Percentiles rank a stretch among this genome's conserved stretches.
Evolutionary conservation across 805 yeast species (phyloP).

Genomic region (Grigorovia jiainica): DNA sequence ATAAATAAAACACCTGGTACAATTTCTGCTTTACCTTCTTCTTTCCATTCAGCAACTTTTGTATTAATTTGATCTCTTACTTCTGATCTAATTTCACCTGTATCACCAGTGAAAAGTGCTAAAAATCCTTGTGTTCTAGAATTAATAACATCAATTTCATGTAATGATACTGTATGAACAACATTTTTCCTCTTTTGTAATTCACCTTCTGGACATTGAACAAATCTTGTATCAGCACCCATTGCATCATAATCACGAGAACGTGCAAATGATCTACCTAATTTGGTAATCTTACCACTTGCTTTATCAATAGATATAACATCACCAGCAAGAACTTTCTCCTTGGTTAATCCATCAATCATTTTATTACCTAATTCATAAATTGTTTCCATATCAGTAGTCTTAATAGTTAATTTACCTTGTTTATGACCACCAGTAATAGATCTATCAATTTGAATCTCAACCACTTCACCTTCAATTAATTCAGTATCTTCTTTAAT

Average conservation of each 20-base stretch:
- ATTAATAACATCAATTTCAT: conserved; percentile 95
- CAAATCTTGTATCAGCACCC: conserved; percentile 97
- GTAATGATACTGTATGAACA: conserved; percentile 95
- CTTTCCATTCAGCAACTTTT: conserved; percentile 96
- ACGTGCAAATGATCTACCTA: conserved; percentile 92
- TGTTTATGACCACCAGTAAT: conserved; percentile 97
- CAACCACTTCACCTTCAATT: conserved; percentile 98
- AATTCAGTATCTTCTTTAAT: conserved; percentile 96
- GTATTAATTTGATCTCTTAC: conserved; percentile 94
- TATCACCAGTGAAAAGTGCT: conserved; percentile 91
- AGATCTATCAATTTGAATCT: conserved; percentile 86
- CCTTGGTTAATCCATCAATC: conserved; percentile 90
- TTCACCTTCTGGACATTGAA: conserved; percentile 98
- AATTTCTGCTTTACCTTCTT: conserved; percentile 97
- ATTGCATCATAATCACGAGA: conserved; percentile 97
- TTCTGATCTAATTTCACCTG: conserved; percentile 94
- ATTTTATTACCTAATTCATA: conserved; percentile 90
- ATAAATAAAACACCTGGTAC: conserved; percentile 96
- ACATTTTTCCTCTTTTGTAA: conserved; percentile 91
- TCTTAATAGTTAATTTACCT: conserved; percentile 92
- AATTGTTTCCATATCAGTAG: conserved; percentile 97
- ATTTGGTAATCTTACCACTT: conserved; percentile 83
- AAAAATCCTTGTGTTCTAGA: conserved; percentile 96
- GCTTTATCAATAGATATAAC: conserved; percentile 93
- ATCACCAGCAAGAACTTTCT: conserved; percentile 94